A percentile compares a stretch with the other conserved stretches of the same genome.
phyloP scores from a whole-genome alignment of 176 grass and related monocot genomes.

The Poa annua region DNA sequence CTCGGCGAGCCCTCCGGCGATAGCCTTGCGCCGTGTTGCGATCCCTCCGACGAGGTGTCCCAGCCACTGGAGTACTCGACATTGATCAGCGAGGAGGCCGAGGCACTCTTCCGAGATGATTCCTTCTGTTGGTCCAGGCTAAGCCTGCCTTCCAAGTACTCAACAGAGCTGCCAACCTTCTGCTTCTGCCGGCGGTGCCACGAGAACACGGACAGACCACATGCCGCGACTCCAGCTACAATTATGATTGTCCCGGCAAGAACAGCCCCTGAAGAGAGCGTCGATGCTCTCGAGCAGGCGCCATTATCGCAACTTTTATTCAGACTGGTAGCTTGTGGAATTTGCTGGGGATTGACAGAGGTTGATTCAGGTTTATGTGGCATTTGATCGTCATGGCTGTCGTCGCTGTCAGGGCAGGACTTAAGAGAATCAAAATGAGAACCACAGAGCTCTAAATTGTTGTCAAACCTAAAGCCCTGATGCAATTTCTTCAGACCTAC shows the following conservation, averaged over 20 bases:
- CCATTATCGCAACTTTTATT: constrained; percentile 34
- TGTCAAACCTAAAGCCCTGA: constrained; percentile 63
- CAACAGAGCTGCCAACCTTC: constrained; percentile 64
- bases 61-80: constrained; percentile 64
- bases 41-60: constrained; percentile 56
- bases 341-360: constrained; percentile 51
- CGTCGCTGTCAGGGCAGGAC: constrained; percentile 41
- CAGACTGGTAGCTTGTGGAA: constrained; percentile 46
- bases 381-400: constrained; percentile 33
- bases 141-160: constrained; percentile 55
- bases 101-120: constrained; percentile 45
- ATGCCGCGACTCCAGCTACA: constrained; percentile 45
- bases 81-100: constrained; percentile 50
- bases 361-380: constrained; percentile 78
- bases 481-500: constrained; percentile 66
- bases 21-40: constrained; percentile 44
- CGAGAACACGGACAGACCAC: constrained; percentile 55
- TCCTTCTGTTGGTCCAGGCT: constrained; percentile 60
- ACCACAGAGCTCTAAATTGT: constrained; percentile 76
- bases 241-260: constrained; percentile 57
- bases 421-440: constrained; percentile 59
- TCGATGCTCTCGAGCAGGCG: constrained; percentile 40
- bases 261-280: constrained; percentile 47
- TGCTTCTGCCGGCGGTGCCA: constrained; percentile 69
- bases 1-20: constrained; percentile 60